A percentile compares a stretch with the other conserved stretches of the same genome.
phyloP scores from a whole-genome alignment of 2,329 filamentous ascomycete species.

The Pseudovirgaria hyperparasitica region DNA sequence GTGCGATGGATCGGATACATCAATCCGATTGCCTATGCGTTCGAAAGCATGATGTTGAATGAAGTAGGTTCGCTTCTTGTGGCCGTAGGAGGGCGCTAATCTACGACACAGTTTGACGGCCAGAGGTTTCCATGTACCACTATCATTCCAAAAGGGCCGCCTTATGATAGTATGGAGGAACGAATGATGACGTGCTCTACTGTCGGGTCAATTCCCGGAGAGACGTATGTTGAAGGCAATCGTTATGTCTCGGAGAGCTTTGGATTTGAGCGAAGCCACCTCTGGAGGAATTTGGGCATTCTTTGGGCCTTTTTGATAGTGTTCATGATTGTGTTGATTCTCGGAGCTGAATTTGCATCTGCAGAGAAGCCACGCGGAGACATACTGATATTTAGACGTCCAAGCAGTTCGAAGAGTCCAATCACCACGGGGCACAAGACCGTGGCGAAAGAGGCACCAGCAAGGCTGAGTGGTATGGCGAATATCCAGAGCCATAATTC shows the following conservation, averaged over 20 bases:
- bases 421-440: conserved; percentile 16
- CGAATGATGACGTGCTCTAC: conserved; percentile 16
- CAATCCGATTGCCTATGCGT: conserved; percentile 63
- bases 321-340: conserved; percentile 19
- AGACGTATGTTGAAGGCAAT: conserved; percentile 17
- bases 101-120: too few species aligned
- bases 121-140: conserved; percentile 39
- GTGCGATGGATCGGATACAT: conserved; percentile 71
- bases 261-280: conserved; percentile 17
- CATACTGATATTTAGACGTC: conserved; percentile 27
- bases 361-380: conserved; percentile 31
- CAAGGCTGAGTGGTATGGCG: conserved; percentile 1
- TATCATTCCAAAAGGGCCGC: conserved; percentile 24
- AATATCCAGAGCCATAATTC: conserved; percentile 47
- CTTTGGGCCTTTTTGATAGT: conserved; percentile 24
- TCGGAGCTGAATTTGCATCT: conserved; percentile 26
- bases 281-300: conserved; percentile 29
- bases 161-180: conserved; percentile 11
- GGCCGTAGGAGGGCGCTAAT: too few species aligned
- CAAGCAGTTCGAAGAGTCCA: conserved; percentile 15
- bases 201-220: conserved; percentile 18
- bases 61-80: too few species aligned
- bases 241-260: conserved; percentile 17
- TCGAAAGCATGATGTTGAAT: conserved; percentile 66
- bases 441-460: conserved; percentile 32